These are phyloP conservation scores for Melastoma candidum DNA, from an alignment of 441 rosid species.

Conservation along the genomic window DNA sequence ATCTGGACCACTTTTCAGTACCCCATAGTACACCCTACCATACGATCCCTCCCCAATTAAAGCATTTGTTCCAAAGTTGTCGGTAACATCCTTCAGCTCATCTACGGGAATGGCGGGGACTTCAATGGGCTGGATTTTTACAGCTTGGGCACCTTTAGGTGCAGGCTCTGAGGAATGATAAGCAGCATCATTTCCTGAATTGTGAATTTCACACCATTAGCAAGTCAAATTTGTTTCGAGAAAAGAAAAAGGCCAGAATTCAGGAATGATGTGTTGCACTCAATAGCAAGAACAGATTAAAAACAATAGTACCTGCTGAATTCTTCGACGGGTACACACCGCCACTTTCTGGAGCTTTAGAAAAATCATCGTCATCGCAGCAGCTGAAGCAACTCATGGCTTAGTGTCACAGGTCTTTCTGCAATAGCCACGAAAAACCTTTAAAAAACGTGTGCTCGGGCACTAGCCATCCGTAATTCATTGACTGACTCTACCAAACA, in stretches of 20 bases:
- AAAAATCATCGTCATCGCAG: constrained; percentile 69
- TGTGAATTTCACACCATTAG: too few species aligned
- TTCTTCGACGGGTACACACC: constrained; percentile 48
- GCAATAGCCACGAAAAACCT: not conserved
- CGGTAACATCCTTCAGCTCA: constrained; percentile 41
- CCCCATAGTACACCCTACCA: constrained; percentile 53
- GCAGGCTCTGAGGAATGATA: constrained; percentile 25
- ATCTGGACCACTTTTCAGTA: constrained; percentile 38
- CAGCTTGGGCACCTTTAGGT: constrained; percentile 25
- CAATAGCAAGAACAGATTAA: too few species aligned
- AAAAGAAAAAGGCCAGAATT: too few species aligned
- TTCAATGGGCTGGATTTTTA: constrained; percentile 36
- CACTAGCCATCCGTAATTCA: too few species aligned
- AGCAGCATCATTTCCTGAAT: constrained; percentile 28
- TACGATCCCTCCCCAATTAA: constrained; percentile 56
- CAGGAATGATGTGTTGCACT: too few species aligned
- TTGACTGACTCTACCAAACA: too few species aligned
- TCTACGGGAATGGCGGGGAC: constrained; percentile 33
- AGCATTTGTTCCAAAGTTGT: constrained; percentile 39
- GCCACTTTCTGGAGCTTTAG: constrained; percentile 59
- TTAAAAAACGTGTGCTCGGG: not conserved
- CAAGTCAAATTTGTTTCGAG: too few species aligned
- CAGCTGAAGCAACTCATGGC: constrained; percentile 82
- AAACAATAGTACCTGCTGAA: constrained; percentile 38
- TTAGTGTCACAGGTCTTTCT: constrained; percentile 12